Conservation (phyloP, 1,284 basidiomycete species). For the Caloboletus firmus region DNA sequence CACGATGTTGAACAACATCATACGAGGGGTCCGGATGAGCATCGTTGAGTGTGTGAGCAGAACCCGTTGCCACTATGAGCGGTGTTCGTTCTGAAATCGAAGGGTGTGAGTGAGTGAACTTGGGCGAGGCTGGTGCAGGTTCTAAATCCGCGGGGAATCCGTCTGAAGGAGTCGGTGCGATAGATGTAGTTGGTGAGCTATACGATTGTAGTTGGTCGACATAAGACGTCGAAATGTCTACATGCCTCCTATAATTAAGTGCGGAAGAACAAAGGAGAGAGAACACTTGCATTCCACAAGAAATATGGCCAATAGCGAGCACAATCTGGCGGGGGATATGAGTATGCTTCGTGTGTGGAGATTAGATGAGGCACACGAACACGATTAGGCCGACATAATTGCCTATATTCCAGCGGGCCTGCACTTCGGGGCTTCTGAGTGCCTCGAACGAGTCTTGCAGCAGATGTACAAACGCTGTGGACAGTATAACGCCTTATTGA, state of each 20-base stretch:
- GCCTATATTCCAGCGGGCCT: conserved; percentile 47
- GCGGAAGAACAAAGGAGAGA: background rate
- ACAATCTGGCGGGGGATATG: conserved; percentile 43
- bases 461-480: conserved; percentile 77
- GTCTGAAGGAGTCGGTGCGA: conserved; percentile 20
- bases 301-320: conserved; percentile 67
- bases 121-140: conserved; percentile 6
- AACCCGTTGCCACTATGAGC: conserved; percentile 13
- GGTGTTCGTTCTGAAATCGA: conserved; percentile 14
- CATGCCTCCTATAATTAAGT: background rate
- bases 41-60: conserved; percentile 7
- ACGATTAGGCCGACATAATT: conserved; percentile 68
- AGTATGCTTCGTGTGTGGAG: background rate
- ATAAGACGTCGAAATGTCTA: conserved; percentile 70
- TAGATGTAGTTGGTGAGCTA: conserved; percentile 52
- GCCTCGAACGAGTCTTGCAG: conserved; percentile 72
- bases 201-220: conserved; percentile 67
- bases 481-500: conserved; percentile 64
- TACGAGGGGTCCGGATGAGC: conserved; percentile 21
- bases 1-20: conserved; percentile 12
- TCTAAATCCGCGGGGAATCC: conserved; percentile 14
- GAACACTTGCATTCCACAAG: conserved; percentile 66
- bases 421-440: conserved; percentile 49
- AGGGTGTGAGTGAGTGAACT: background rate
- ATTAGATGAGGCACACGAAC: conserved; percentile 42